These are phyloP conservation scores for Rhazya stricta DNA, from an alignment of 257 asterid genomes.

Conservation along the genomic window DNA sequence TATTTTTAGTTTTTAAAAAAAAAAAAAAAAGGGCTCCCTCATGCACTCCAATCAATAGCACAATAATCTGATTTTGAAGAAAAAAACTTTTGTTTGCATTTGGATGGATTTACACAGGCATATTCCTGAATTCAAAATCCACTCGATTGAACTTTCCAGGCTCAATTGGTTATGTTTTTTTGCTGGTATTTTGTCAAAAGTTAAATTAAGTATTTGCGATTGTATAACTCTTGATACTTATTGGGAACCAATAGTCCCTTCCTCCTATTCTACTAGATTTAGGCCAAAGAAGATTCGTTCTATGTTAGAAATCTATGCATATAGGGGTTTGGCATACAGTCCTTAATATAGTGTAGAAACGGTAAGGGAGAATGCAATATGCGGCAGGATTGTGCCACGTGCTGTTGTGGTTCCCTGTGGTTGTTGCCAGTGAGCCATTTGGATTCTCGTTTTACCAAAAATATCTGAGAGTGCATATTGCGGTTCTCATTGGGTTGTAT, in stretches of 20 bases:
- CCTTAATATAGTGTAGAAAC: not conserved
- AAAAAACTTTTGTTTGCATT: too few species aligned
- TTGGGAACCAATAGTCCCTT: not conserved
- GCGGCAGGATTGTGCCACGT: not conserved
- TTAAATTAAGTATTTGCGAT: too few species aligned
- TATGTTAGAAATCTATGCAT: not conserved
- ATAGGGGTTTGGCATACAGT: not conserved
- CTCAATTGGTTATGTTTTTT: too few species aligned
- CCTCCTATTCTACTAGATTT: not conserved
- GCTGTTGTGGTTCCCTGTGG: not conserved
- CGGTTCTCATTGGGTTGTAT: not conserved
- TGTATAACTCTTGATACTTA: not conserved
- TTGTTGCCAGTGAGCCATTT: not conserved
- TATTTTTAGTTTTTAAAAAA: too few species aligned
- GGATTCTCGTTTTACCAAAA: slow-evolving; percentile 1
- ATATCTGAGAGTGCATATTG: not conserved
- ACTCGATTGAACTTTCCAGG: too few species aligned
- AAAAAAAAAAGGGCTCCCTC: too few species aligned
- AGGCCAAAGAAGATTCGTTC: not conserved
- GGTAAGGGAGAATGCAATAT: not conserved
- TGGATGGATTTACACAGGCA: too few species aligned
- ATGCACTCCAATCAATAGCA: too few species aligned
- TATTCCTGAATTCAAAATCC: too few species aligned
- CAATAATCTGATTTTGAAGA: too few species aligned
- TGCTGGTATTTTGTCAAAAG: too few species aligned